Conservation (phyloP, 768 basidiomycete genomes). For the Clavulina sp. region DNA sequence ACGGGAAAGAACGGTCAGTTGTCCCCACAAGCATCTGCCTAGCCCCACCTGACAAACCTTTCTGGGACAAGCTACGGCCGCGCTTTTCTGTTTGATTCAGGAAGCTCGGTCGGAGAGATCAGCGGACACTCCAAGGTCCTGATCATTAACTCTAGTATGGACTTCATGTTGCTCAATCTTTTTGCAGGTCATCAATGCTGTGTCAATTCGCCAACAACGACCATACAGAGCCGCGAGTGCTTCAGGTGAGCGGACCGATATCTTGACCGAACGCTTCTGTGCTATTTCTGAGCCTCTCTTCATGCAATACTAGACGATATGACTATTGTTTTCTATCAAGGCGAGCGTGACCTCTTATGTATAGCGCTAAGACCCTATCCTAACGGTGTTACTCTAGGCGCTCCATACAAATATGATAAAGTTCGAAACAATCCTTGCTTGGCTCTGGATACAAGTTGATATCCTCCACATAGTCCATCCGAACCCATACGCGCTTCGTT, state of each 20-base stretch:
- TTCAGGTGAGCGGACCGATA: not conserved
- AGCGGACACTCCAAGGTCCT: constrained; percentile 72
- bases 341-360: constrained; percentile 20
- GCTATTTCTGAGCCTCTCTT: constrained; percentile 13
- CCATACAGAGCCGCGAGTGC: constrained; percentile 82
- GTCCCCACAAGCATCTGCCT: not conserved
- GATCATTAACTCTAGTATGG: constrained; percentile 1
- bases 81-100: constrained; percentile 70
- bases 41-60: not conserved
- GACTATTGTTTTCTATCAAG: constrained; percentile 69
- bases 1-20: constrained; percentile 69
- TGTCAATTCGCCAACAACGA: constrained; percentile 71
- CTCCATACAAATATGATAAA: constrained; percentile 80
- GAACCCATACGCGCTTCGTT: constrained; percentile 80
- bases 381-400: constrained; percentile 23
- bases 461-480: constrained; percentile 44
- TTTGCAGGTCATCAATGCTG: constrained; percentile 62
- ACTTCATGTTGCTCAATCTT: not conserved
- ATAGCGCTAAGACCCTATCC: not conserved
- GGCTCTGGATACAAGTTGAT: not conserved
- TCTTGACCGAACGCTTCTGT: not conserved
- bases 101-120: constrained; percentile 76
- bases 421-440: not conserved
- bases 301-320: constrained; percentile 74
- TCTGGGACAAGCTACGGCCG: constrained; percentile 79